Base-by-base conservation (phyloP, 768 basidiomycete genomes). In the Hortiboletus campestris region DNA sequence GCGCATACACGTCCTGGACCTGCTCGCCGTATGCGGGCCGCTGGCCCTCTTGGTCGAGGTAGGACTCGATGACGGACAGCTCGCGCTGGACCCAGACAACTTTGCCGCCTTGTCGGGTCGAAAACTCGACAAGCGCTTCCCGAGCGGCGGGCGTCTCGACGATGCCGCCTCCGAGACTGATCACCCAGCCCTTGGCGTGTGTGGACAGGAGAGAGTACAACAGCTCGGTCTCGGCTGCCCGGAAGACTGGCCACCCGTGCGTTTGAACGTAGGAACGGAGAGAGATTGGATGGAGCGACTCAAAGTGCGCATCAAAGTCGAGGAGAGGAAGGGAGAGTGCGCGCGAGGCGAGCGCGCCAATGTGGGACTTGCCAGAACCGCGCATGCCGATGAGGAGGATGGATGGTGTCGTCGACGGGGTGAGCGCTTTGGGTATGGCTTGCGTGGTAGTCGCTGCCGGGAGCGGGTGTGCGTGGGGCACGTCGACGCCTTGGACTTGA, bases 351-450 rank as follows among this genome's bases (percentile, higher is more conserved):
- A 94, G 75, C 51, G 80, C 76, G 16, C 95, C 93, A 55, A 98
- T 81, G 72, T 86, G 88, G 2, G 91, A 92, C 76, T 99, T 98
- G 31, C 97, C 97, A 1, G 93, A 89, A 12, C 97, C 97, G 17
- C 96, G 89, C 97, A 99, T 98, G 28, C 97, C 94, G 58, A 94
- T 85, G 57, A 97, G 73, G 55, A 96, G 72, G 60, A 94, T 81
- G 6, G 88, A 85, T 17, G 83, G 79, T 6, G 76, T 73, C 12
- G 75, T 60, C 42, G 75, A 69, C 1, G 73, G 56, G 0, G 60
- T 49, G 34, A 54, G 70, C 6, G 9, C 25, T 32, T 58, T 56
- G 22, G 41, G 41, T 17, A 41, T 25, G 2, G 48, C 35, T 25
- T 75, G 76, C 58, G 76, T 81, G 46, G 76, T 69, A 7, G 79